Evolutionary conservation across 2,329 filamentous ascomycete species (phyloP).

Genomic region (Colletotrichum sp.): DNA sequence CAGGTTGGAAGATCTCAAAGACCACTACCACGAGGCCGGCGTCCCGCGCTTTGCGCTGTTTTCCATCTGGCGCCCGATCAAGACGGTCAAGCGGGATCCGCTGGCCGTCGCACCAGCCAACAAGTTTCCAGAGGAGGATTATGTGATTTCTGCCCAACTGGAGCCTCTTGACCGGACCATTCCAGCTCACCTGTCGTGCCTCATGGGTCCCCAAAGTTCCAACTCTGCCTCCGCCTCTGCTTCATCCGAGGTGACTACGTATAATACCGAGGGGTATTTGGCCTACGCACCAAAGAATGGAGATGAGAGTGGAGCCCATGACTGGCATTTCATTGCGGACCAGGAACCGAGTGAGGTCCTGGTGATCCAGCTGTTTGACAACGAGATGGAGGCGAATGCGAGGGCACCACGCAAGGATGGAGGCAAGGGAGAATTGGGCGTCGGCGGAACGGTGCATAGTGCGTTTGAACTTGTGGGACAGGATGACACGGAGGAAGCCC

Average conservation of each 20-base stretch:
- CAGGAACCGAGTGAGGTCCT: too few relatives aligned
- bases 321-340: too few relatives aligned
- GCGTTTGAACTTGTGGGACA: conserved; percentile 2
- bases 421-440: not conserved
- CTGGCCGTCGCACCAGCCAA: not conserved
- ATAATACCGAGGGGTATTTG: too few relatives aligned
- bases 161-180: too few relatives aligned
- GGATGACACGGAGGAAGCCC: not conserved
- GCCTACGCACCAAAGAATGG: too few relatives aligned
- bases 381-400: conserved; percentile 11
- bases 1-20: too few relatives aligned
- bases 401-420: not conserved
- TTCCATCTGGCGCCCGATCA: conserved; percentile 9
- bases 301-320: too few relatives aligned
- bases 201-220: too few relatives aligned
- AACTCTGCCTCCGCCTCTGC: too few relatives aligned
- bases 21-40: not conserved
- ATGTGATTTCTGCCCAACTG: not conserved
- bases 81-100: not conserved
- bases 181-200: too few relatives aligned
- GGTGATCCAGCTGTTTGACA: conserved; percentile 7
- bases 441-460: conserved; percentile 2
- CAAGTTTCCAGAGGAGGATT: conserved; percentile 2
- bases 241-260: too few relatives aligned
- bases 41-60: conserved; percentile 9